Conservation (phyloP, 2,329 filamentous ascomycete species). For the Cryphonectria nitschkei region DNA sequence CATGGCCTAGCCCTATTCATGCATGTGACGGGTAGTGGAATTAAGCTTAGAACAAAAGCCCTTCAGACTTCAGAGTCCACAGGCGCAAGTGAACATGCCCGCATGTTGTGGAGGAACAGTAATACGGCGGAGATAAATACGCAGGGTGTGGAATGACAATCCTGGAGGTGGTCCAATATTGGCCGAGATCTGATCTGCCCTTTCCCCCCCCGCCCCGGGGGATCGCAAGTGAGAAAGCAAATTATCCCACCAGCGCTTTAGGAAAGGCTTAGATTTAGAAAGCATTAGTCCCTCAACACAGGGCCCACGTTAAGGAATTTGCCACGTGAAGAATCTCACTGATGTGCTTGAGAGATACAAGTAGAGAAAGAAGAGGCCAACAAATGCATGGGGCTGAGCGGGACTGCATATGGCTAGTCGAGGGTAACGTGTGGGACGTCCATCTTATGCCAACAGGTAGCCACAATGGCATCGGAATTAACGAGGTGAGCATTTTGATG, state of each 20-base stretch:
- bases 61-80: neutral
- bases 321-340: neutral
- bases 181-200: neutral
- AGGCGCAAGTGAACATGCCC: neutral
- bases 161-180: slow-evolving; percentile 1
- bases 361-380: neutral
- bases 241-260: neutral
- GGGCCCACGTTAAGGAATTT: neutral
- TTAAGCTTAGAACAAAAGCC: neutral
- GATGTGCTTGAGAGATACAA: neutral
- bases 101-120: neutral
- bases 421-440: neutral
- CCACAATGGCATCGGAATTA: slow-evolving; percentile 10
- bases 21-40: neutral
- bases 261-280: neutral
- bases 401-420: neutral
- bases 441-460: neutral
- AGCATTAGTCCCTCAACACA: neutral
- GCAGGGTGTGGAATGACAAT: slow-evolving; percentile 11
- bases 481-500: slow-evolving; percentile 18
- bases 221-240: slow-evolving; percentile 5
- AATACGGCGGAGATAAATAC: slow-evolving; percentile 2
- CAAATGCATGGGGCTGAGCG: neutral
- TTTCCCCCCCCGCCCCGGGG: neutral
- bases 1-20: neutral